These are phyloP conservation scores for Tylopilus rubrobrunneus DNA, from an alignment of 768 basidiomycete genomes.

Conservation along the genomic window DNA sequence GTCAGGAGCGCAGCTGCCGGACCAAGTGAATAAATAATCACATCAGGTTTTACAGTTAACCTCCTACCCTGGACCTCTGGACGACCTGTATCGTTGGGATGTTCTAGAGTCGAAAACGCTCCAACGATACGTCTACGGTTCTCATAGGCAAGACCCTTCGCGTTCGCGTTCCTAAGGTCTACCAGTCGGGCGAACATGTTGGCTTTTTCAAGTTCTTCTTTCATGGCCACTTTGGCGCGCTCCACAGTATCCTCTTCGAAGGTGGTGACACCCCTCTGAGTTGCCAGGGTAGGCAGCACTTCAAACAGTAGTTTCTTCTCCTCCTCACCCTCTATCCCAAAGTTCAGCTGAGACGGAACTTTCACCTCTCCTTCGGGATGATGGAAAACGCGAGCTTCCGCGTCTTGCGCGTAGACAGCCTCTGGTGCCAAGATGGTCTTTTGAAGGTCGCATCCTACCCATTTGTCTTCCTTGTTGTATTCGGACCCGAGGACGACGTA, in stretches of 20 bases:
- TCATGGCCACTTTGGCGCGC: constrained; percentile 24
- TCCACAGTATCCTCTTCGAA: constrained; percentile 19
- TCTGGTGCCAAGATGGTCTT: constrained; percentile 56
- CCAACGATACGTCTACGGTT: constrained; percentile 76
- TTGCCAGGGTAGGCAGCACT: constrained; percentile 55
- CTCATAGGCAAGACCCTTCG: constrained; percentile 80
- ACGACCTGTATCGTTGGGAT: constrained; percentile 72
- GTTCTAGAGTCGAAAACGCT: constrained; percentile 70
- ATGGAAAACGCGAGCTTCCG: constrained; percentile 23
- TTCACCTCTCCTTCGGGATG: constrained; percentile 37
- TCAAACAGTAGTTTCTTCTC: constrained; percentile 66
- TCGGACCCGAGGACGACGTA: constrained; percentile 76
- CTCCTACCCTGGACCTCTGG: constrained; percentile 83
- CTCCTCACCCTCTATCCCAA: constrained; percentile 50
- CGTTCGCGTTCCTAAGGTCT: constrained; percentile 86
- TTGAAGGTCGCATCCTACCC: constrained; percentile 65
- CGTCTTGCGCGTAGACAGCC: constrained; percentile 32
- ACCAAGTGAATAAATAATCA: not conserved
- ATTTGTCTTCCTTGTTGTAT: constrained; percentile 60
- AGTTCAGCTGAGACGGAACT: constrained; percentile 54
- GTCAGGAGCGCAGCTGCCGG: constrained; percentile 79
- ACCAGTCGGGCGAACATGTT: constrained; percentile 62
- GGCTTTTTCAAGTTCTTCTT: constrained; percentile 43
- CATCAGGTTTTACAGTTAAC: not conserved
- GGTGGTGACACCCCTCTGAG: constrained; percentile 26